Evolutionary conservation across 2,329 filamentous ascomycete species (phyloP), one percentile per base, ranked within the genome.

Genomic region (Blastomyces percursus): DNA sequence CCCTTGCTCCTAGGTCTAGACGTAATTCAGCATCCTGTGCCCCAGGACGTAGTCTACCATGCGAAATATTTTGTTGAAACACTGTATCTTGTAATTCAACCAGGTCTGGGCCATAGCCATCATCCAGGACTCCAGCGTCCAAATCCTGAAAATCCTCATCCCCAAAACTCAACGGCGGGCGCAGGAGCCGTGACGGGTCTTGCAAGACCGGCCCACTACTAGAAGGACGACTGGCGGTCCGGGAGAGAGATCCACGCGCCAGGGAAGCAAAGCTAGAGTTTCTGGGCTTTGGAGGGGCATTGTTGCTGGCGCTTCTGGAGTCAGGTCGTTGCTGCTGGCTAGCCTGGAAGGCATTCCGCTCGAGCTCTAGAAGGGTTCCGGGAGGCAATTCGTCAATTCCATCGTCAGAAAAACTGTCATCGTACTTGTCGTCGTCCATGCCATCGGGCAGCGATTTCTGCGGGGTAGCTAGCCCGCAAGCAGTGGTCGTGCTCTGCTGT

Each of bases 331-430:
- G 66, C 21, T 66, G 69, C 66, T 78, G 78, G 2, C 76, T 78
- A n/a, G 76, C 76, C 63, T 71, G 71, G 60, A 73, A 73, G n/a
- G 78, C 78, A 68, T 75, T 71, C 63, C 79, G 72, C 66, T 80
- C 78, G 50, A 81, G 70, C 66, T 78, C 72, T 63, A 76, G 70
- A 59, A 78, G 68, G 24, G 77, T 75, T 61, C 76, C 70, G 35
- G 75, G 71, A 54, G 77, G 74, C 61, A 80, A 71, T 63, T 74
- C 74, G 64, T 79, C 78, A 67, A 78, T 75, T 65, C 73, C 74
- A 65, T 79, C 76, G 66, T 79, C 78, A 63, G 76, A 79, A 70
- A 79, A 79, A 68, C 75, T 75, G 63, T 78, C 77, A 70, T 79
- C 76, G 69, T 78, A 77, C 71, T 73, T 75, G 69, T 74, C 73